These are phyloP conservation scores for Scorias spongiosa DNA, from an alignment of 2,329 filamentous ascomycete genomes.

Conservation along the genomic window DNA sequence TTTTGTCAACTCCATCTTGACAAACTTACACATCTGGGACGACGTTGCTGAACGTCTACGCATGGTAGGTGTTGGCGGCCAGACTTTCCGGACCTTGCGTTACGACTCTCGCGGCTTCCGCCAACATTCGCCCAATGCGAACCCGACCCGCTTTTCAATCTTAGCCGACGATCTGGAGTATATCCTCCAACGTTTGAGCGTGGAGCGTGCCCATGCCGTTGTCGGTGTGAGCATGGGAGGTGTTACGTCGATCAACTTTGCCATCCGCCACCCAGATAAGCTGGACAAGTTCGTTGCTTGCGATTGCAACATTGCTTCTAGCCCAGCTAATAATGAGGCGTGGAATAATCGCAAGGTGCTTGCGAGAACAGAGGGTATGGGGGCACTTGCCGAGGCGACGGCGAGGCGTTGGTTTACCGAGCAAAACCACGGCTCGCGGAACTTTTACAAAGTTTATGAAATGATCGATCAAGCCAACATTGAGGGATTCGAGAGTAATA, in stretches of 20 bases:
- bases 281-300: conserved; percentile 52
- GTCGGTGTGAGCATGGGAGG: conserved; percentile 73
- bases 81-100: conserved; percentile 56
- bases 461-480: conserved; percentile 58
- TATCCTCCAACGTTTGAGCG: conserved; percentile 54
- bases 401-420: conserved; percentile 60
- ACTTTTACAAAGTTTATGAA: conserved; percentile 45
- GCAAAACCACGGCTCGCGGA: conserved; percentile 42
- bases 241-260: conserved; percentile 59
- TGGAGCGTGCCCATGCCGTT: conserved; percentile 49
- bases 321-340: conserved; percentile 57
- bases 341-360: conserved; percentile 65
- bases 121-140: conserved; percentile 20
- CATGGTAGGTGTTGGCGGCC: conserved; percentile 34
- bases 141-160: conserved; percentile 42
- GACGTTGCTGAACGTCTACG: conserved; percentile 49
- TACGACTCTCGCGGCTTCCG: conserved; percentile 63
- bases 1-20: conserved; percentile 68
- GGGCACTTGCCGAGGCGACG: conserved; percentile 51
- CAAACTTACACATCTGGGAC: conserved; percentile 70
- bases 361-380: conserved; percentile 25
- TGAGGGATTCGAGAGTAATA: conserved; percentile 51
- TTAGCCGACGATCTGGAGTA: conserved; percentile 52
- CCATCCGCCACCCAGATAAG: conserved; percentile 47
- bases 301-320: conserved; percentile 63